Evolutionary conservation across 345 rosid genomes (phyloP).

Genomic region (Pistacia vera): DNA sequence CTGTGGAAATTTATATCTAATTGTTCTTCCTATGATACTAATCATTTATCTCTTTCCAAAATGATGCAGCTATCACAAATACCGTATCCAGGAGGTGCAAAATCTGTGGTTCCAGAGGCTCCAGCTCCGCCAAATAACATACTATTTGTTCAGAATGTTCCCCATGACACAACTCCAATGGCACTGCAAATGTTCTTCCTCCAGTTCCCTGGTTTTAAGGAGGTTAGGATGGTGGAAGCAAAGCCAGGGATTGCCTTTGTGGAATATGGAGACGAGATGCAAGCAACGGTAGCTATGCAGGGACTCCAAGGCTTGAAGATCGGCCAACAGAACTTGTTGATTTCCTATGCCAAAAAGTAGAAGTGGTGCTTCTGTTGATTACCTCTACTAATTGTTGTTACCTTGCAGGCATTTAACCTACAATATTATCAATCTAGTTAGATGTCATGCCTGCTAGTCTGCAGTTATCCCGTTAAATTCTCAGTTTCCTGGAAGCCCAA

Average conservation of each 20-base stretch:
- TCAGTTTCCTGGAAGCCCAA: neutral
- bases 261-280: conserved; percentile 87
- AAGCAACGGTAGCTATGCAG: conserved; percentile 85
- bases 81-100: conserved; percentile 76
- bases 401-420: neutral
- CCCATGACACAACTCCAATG: conserved; percentile 82
- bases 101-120: conserved; percentile 71
- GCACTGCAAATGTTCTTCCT: conserved; percentile 76
- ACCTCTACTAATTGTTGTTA: neutral
- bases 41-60: neutral
- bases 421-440: conserved; percentile 2
- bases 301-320: conserved; percentile 82
- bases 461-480: neutral
- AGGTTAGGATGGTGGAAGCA: conserved; percentile 94
- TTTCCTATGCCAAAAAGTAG: conserved; percentile 95
- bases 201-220: conserved; percentile 84
- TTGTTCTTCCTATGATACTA: neutral
- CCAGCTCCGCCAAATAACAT: conserved; percentile 95
- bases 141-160: conserved; percentile 90
- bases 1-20: neutral
- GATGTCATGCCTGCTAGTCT: conserved; percentile 12
- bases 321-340: conserved; percentile 73
- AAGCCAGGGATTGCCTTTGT: conserved; percentile 99
- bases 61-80: conserved; percentile 77
- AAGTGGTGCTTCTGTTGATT: neutral